These are phyloP conservation scores for Crinitomyces ghanaensis DNA, from an alignment of 805 yeast genomes.

Conservation along the genomic window DNA sequence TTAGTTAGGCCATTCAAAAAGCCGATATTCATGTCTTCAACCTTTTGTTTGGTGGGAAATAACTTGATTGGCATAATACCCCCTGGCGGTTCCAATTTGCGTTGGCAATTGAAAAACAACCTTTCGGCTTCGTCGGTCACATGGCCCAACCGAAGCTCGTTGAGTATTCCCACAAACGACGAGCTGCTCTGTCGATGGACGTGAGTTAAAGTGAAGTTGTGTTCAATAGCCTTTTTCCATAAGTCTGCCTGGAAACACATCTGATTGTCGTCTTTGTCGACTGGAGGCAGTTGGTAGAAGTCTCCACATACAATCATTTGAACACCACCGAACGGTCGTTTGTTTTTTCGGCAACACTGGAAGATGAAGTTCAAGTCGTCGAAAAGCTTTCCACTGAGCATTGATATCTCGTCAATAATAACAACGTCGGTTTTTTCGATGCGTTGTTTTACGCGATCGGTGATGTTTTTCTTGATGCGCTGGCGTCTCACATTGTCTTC, in stretches of 20 bases:
- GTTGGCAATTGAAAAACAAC: slow-evolving; percentile 40
- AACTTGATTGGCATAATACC: slow-evolving; percentile 84
- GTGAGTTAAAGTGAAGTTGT: slow-evolving; percentile 54
- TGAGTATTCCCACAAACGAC: slow-evolving; percentile 65
- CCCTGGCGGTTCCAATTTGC: slow-evolving; percentile 47
- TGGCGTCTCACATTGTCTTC: slow-evolving; percentile 33
- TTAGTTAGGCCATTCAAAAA: too few species aligned
- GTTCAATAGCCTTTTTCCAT: slow-evolving; percentile 57
- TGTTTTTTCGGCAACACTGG: slow-evolving; percentile 37
- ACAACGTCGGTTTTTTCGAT: slow-evolving; percentile 65
- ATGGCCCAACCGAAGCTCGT: slow-evolving; percentile 65
- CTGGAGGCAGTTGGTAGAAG: slow-evolving; percentile 93
- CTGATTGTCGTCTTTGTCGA: slow-evolving; percentile 25
- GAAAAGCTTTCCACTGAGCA: slow-evolving; percentile 72
- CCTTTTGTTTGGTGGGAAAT: slow-evolving; percentile 75
- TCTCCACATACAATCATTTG: slow-evolving; percentile 90
- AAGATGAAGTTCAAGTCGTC: slow-evolving; percentile 66
- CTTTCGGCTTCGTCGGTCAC: slow-evolving; percentile 38
- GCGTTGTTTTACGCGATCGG: slow-evolving; percentile 31
- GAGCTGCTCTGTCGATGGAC: slow-evolving; percentile 78
- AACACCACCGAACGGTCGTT: slow-evolving; percentile 84
- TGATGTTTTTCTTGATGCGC: slow-evolving; percentile 35
- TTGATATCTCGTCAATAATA: slow-evolving; percentile 84
- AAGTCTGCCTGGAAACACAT: slow-evolving; percentile 65
- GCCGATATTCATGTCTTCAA: too few species aligned